Evolutionary conservation across 1,284 basidiomycete genomes (phyloP).

Genomic region (Neotropicomus parvogracilis): DNA sequence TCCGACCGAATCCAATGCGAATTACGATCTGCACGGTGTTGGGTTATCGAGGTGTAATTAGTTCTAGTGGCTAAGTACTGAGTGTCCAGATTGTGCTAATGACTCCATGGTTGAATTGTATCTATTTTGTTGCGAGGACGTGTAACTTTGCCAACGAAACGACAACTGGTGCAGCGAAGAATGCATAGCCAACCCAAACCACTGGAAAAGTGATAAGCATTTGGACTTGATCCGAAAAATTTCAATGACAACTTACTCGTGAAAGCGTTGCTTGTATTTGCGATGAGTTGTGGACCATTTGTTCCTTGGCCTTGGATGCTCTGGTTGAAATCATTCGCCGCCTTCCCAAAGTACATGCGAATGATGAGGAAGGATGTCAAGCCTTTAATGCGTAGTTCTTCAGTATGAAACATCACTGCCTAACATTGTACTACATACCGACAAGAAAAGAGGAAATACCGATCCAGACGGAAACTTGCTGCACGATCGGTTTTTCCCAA

Average conservation of each 20-base stretch:
- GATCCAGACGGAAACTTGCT: conserved; percentile 65
- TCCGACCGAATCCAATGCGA: too few relatives aligned
- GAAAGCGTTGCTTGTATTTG: conserved; percentile 67
- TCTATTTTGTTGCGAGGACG: conserved; percentile 42
- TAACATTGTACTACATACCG: conserved; percentile 40
- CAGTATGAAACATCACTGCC: not conserved
- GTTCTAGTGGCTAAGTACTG: too few relatives aligned
- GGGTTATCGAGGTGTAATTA: too few relatives aligned
- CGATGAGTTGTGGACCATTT: conserved; percentile 56
- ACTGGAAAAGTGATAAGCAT: conserved; percentile 40
- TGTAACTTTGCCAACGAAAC: conserved; percentile 70
- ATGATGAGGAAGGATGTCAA: conserved; percentile 66
- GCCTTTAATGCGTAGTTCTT: conserved; percentile 38
- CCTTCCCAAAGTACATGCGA: conserved; percentile 79
- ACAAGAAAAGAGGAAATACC: conserved; percentile 72
- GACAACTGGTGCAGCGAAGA: conserved; percentile 67
- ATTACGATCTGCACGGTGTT: too few relatives aligned
- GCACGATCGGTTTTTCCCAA: conserved; percentile 57
- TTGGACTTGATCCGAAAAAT: conserved; percentile 1
- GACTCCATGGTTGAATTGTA: not conserved
- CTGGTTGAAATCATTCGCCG: conserved; percentile 71
- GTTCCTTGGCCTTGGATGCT: conserved; percentile 50
- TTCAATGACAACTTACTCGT: conserved; percentile 51
- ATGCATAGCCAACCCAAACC: conserved; percentile 74
- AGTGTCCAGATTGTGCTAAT: conserved; percentile 4